Evolutionary conservation across 169 alveolate genomes (phyloP).

Genomic region (Plasmodium coatneyi): DNA sequence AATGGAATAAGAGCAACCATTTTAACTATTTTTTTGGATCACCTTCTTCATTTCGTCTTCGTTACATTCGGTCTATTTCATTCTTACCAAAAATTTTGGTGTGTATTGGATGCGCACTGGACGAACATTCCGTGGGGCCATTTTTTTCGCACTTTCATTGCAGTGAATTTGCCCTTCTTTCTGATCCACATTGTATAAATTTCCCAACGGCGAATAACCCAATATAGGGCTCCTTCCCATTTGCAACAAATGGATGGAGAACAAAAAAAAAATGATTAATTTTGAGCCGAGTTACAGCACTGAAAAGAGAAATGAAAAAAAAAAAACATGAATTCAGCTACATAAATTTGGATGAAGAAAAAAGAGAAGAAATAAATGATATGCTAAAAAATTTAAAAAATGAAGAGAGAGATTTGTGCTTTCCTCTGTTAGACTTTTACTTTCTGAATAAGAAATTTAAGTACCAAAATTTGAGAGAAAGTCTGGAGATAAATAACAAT

Average conservation of each 20-base stretch:
- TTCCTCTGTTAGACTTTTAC: slow-evolving; percentile 60
- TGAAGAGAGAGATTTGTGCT: slow-evolving; percentile 52
- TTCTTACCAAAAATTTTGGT: not conserved
- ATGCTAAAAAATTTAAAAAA: slow-evolving; percentile 51
- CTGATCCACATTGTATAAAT: not conserved
- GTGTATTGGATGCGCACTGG: not conserved
- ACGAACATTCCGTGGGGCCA: not conserved
- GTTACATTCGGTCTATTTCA: not conserved
- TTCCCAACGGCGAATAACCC: not conserved
- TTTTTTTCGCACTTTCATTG: not conserved
- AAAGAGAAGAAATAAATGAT: slow-evolving; percentile 42
- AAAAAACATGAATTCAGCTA: not conserved
- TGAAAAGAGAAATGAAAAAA: slow-evolving; percentile 51
- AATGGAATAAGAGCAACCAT: not conserved
- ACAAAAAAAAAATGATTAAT: slow-evolving; percentile 45
- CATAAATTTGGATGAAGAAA: slow-evolving; percentile 17
- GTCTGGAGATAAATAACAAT: slow-evolving; percentile 31
- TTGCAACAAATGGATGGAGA: slow-evolving; percentile 34
- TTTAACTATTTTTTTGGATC: not conserved
- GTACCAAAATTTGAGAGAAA: slow-evolving; percentile 52
- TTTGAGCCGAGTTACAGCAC: slow-evolving; percentile 3
- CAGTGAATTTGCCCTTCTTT: not conserved
- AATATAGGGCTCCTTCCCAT: not conserved
- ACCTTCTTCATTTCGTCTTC: not conserved
- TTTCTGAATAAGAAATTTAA: slow-evolving; percentile 60